Evolutionary conservation across 352 stramenopile species (phyloP), one percentile per base, ranked within the genome.

Genomic region (Pythium biforme): DNA sequence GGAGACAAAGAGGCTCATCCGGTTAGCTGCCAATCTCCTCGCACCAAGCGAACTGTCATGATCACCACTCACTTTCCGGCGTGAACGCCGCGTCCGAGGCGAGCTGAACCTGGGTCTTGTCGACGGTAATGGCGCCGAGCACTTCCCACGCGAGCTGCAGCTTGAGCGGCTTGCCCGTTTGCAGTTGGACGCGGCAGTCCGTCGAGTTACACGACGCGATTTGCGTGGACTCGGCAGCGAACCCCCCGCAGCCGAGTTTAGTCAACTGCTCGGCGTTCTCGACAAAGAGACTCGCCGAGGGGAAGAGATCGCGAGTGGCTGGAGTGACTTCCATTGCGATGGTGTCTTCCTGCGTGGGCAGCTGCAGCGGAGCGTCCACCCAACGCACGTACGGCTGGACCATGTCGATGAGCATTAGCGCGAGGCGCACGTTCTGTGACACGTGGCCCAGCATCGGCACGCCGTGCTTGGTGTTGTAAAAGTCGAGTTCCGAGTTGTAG

Each of bases 401-500:
- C 64, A 99, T 80, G 64, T 99, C 97, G 39, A 98, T 92, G 50
- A 96, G 88, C 60, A 98, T 81, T 39, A 99, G 81, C 15, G 88
- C 88, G n/a, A 99, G 62, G 8, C 96, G 82, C 39, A 99, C 87
- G 73, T 99, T 99, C 22, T 94, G 81, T 4, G 96, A 87, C 25
- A 99, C 83, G 74, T 99, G 96, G 8, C 96, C 96, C 40, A 98
- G 64, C 8, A 67, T 62, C 20, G 57, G 60, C 45, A 59, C 59
- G 39, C 72, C 63, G 6, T 70, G 65, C 3, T 69, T 65, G 41
- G 34, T 40, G 37, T 17, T 29, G 53, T 77, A 88, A 46, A 81
- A 92, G 51, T 92, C 81, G 22, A 94, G 62, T 9, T 93, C 83
- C 0, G 74, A 55, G 31, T 75, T 56, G 53, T 93, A 93, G 14